These are phyloP conservation scores for Eucalyptus coolabah DNA, from an alignment of 345 rosid species.

Conservation along the genomic window DNA sequence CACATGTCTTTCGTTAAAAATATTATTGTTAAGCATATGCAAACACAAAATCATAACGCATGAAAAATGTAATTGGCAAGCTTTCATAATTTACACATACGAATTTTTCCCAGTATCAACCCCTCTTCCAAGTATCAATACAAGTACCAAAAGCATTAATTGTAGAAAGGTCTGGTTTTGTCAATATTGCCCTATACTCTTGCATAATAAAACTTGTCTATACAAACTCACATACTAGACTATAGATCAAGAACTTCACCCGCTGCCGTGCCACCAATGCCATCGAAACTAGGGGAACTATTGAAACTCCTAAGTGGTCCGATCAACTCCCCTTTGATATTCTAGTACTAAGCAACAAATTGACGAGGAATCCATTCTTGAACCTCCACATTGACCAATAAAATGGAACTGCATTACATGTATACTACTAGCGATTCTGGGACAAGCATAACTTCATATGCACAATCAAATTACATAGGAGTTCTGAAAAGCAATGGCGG, in stretches of 20 bases:
- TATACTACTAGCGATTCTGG: background rate
- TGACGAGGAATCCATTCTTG: background rate
- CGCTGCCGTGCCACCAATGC: background rate
- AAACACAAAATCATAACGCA: background rate
- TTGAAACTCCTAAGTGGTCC: background rate
- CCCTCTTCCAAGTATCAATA: background rate
- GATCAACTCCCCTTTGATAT: background rate
- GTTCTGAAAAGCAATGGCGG: background rate
- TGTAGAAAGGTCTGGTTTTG: background rate
- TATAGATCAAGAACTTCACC: background rate
- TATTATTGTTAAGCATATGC: background rate
- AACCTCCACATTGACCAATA: background rate
- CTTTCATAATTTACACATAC: background rate
- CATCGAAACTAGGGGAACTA: rapidly evolving
- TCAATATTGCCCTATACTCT: background rate
- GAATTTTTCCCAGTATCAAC: background rate
- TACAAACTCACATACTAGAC: background rate
- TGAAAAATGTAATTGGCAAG: background rate
- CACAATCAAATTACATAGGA: background rate
- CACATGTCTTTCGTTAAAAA: background rate
- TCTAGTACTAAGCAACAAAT: background rate
- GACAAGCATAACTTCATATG: background rate
- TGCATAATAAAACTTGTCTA: background rate
- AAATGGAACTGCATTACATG: background rate
- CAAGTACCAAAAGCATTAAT: background rate